Base-by-base conservation (phyloP, 176 grass and related monocot species). In the Musa beccarii region DNA sequence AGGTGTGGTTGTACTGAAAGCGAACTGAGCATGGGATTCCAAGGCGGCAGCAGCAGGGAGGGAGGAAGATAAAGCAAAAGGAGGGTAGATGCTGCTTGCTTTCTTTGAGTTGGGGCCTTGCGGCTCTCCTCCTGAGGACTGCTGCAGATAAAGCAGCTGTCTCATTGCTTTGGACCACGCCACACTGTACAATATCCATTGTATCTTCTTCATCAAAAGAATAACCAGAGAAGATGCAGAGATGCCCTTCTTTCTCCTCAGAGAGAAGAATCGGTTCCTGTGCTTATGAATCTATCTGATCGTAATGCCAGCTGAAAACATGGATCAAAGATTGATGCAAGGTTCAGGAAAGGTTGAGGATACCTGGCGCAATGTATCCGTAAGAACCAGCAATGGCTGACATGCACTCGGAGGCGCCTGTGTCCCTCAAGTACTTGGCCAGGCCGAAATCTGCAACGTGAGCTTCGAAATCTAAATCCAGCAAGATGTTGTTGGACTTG, bases 401-500 rank as follows among this genome's bases (percentile, higher is more conserved):
- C 29, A 29, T 29, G 29, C 29, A 29, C 2, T 29, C 29, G 29
- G 29, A 89, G 8, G 81, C 79, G 0, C 92, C 92, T 22, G 72
- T 82, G 72, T 80, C 82, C 63, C 66, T 76, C 71, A 96, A 81
- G 80, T 92, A 96, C 81, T 96, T 96, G 57, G 92, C 92, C 3
- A 96, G 84, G 20, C 92, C 92, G 51, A 96, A 96, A 77, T 96
- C 92, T 1, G 92, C 92, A 8, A 96, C 92, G 67, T 89, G 92
- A 20, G 92, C 89, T 80, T 96, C 92, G 74, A 96, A 89, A 21
- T 92, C 78, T 63, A 59, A 61, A 63, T 85, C 89, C 6, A 96
- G 89, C 73, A 96, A 79, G 69, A 96, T 96, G 85, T 96, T 96
- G 83, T 96, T 96, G 68, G 89, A 96, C 86, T 96, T 96, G 69